These are phyloP conservation scores for Helianthus tuberosus DNA, from an alignment of 129 eudicot species.

Conservation along the genomic window DNA sequence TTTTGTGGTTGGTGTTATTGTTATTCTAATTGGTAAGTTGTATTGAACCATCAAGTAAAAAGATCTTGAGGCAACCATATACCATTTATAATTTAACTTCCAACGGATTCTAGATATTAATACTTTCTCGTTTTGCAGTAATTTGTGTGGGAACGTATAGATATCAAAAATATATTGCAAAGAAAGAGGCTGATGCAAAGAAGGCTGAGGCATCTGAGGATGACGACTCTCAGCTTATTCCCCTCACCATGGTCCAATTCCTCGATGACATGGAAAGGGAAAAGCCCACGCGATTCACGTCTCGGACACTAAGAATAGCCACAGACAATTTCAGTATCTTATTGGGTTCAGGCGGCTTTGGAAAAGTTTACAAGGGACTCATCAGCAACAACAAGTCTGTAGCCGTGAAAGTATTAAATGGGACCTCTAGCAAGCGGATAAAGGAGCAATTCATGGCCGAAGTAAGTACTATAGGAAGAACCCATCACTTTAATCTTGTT, in stretches of 20 bases:
- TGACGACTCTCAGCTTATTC: no score
- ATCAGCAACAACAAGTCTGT: constrained; percentile 1
- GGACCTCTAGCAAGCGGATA: constrained; percentile 17
- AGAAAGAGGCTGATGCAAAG: no score
- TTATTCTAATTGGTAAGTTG: no score
- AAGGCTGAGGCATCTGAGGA: no score
- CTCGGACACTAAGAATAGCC: not conserved
- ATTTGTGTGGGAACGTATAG: no score
- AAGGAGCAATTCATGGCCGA: constrained; percentile 41
- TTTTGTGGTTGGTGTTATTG: no score
- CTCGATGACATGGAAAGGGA: constrained; percentile 16
- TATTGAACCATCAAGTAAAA: no score
- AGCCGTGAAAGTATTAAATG: constrained; percentile 33
- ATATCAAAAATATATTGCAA: no score
- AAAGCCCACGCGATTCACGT: constrained; percentile 6
- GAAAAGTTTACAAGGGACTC: constrained; percentile 36
- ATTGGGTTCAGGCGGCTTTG: constrained; percentile 28
- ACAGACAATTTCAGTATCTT: not conserved
- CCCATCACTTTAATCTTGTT: constrained; percentile 35
- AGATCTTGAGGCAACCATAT: no score
- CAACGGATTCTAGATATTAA: no score
- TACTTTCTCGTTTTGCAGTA: no score
- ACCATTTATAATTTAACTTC: no score
- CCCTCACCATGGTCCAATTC: not conserved
- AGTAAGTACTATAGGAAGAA: constrained; percentile 39